Evolutionary conservation across 202 grass and related monocot species (phyloP), one percentile per base, ranked within the genome.

Genomic region (Setaria italica): DNA sequence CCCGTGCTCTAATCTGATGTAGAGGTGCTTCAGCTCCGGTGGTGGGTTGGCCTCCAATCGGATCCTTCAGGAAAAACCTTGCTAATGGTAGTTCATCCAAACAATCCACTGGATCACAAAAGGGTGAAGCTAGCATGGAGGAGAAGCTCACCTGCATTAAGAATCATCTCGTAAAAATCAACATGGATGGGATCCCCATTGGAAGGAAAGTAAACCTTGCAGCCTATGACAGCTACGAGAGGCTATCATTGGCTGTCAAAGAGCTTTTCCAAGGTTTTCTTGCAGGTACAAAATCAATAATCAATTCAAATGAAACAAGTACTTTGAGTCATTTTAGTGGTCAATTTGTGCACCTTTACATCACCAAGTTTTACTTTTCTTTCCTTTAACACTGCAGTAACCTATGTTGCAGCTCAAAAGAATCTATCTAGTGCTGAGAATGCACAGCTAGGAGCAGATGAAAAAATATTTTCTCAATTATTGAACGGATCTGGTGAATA

Each of bases 151-250:
- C 75, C 82, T 71, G 70, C 89, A 97, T 88, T 80, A 96, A 92
- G 71, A 81, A 82, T 41, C 80, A 82, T 66, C 85, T 97, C 7
- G 83, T 99, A 41, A 99, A 97, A 87, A 94, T 99, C 73, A 97
- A 99, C 92, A 99, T 99, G 97, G 97, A 99, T 56, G 97, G 97
- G 48, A 91, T 94, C 53, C 94, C 90, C 25, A 99, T 99, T 67
- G 97, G 97, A 89, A 91, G 97, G 80, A 99, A 99, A 84, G 82
- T 99, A 58, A 81, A 99, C 73, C 84, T 99, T 73, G 91, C 65
- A 25, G 87, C 87, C 59, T 94, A 85, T 66, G 94, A 94, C 80
- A 91, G 87, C 77, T 97, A 94, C 21, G 74, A 91, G 63, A 91
- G 77, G 35, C 83, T 99, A 54, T 93, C 88, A 56, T 53, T 51